These are phyloP conservation scores for Auriscalpium microsporum DNA, from an alignment of 768 basidiomycete genomes.

Conservation along the genomic window DNA sequence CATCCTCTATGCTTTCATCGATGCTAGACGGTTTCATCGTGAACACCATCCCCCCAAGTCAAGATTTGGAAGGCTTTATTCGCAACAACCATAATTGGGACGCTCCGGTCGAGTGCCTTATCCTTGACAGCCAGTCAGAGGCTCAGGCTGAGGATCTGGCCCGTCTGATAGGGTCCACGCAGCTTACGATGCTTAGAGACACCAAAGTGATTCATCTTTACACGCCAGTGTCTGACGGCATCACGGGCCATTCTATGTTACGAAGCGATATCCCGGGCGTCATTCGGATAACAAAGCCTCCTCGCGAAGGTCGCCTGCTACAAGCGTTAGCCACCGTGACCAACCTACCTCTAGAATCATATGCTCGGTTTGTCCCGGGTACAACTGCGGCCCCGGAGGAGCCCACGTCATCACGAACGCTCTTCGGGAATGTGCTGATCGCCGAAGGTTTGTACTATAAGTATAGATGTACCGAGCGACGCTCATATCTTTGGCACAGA, in stretches of 20 bases:
- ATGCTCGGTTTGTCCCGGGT: constrained; percentile 28
- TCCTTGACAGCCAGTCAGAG: constrained; percentile 63
- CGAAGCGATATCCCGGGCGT: constrained; percentile 46
- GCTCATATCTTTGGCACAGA: constrained; percentile 30
- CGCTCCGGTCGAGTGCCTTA: constrained; percentile 48
- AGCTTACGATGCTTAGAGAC: constrained; percentile 32
- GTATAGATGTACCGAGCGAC: not conserved
- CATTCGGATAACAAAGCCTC: constrained; percentile 64
- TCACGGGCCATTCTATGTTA: constrained; percentile 43
- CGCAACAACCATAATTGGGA: constrained; percentile 23
- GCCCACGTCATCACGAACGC: constrained; percentile 38
- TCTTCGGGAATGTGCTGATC: constrained; percentile 60
- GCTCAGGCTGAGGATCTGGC: constrained; percentile 48
- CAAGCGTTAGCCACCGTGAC: constrained; percentile 55
- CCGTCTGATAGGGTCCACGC: constrained; percentile 35
- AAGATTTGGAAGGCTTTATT: constrained; percentile 39
- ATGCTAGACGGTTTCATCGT: constrained; percentile 51
- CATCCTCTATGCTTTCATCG: constrained; percentile 43
- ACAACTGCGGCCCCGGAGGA: constrained; percentile 39
- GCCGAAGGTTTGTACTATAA: constrained; percentile 46
- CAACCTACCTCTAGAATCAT: constrained; percentile 39
- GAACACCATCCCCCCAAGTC: constrained; percentile 32
- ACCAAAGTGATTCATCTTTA: constrained; percentile 66
- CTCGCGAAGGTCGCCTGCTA: constrained; percentile 49
- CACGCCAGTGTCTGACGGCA: constrained; percentile 54